These are phyloP conservation scores for Aphanomyces cochlioides DNA, from an alignment of 352 stramenopile genomes.

Conservation along the genomic window DNA sequence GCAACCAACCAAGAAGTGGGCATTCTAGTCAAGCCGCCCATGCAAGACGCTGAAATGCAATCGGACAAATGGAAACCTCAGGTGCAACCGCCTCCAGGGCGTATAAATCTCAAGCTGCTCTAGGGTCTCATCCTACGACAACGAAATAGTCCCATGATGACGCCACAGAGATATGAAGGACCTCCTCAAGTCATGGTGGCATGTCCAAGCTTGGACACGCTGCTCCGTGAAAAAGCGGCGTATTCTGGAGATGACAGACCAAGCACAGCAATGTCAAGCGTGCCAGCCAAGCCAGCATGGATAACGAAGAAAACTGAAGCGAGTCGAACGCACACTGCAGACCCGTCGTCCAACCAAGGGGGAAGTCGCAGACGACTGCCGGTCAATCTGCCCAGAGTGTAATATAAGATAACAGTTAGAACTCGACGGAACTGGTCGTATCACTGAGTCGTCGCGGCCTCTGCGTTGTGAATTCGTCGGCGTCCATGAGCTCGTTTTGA, in stretches of 20 bases:
- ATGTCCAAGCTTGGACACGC: conserved; percentile 19
- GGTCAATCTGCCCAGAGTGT: conserved; percentile 1
- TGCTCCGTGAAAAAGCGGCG: conserved; percentile 3
- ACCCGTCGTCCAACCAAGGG: background rate
- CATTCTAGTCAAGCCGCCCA: background rate
- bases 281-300: background rate
- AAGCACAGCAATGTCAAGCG: background rate
- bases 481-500: background rate
- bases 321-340: conserved; percentile 1
- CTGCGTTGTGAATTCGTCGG: background rate
- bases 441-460: background rate
- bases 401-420: background rate
- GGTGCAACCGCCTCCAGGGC: background rate
- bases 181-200: conserved; percentile 14
- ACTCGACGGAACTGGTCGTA: background rate
- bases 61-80: conserved; percentile 19
- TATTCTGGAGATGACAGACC: background rate
- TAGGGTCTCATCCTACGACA: conserved; percentile 15
- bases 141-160: conserved; percentile 11
- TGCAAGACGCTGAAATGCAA: conserved; percentile 6
- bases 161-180: conserved; percentile 19
- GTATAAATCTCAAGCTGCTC: background rate
- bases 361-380: background rate
- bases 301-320: background rate
- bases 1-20: conserved; percentile 16